phyloP scores from a whole-genome alignment of 331 rosid species.

The Malus hybrid region DNA sequence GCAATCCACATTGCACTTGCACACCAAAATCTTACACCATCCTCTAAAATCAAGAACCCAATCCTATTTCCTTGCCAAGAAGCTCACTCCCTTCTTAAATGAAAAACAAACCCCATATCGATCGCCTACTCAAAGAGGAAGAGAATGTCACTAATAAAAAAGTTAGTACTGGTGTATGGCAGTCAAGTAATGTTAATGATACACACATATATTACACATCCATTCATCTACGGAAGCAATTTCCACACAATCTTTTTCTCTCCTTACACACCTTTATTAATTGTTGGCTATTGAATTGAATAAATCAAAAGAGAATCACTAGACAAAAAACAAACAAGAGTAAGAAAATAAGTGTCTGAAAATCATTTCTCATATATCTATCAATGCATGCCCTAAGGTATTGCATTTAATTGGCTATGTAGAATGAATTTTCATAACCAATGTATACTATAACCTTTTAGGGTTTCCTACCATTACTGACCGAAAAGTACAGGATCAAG shows the following conservation, averaged over 20 bases:
- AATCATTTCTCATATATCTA: neutral
- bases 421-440: conserved; percentile 9
- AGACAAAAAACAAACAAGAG: neutral
- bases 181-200: too few species aligned
- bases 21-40: conserved; percentile 14
- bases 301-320: too few species aligned
- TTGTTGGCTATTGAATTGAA: too few species aligned
- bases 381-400: conserved; percentile 26
- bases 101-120: conserved; percentile 20
- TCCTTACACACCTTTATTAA: neutral
- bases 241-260: neutral
- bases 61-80: conserved; percentile 22
- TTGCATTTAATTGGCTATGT: conserved; percentile 24
- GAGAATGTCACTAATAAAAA: conserved; percentile 27
- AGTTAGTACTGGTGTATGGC: neutral
- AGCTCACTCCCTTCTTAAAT: conserved; percentile 24
- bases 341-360: neutral
- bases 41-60: conserved; percentile 4
- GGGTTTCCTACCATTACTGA: conserved; percentile 10
- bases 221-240: too few species aligned
- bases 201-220: too few species aligned
- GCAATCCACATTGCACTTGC: conserved; percentile 8
- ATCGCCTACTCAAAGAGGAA: conserved; percentile 20
- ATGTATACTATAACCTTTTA: neutral
- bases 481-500: conserved; percentile 17